Percentiles rank a stretch among this genome's conserved stretches.
Evolutionary conservation across 2,329 filamentous ascomycete species (phyloP).

Genomic region (Nothopassalora personata): DNA sequence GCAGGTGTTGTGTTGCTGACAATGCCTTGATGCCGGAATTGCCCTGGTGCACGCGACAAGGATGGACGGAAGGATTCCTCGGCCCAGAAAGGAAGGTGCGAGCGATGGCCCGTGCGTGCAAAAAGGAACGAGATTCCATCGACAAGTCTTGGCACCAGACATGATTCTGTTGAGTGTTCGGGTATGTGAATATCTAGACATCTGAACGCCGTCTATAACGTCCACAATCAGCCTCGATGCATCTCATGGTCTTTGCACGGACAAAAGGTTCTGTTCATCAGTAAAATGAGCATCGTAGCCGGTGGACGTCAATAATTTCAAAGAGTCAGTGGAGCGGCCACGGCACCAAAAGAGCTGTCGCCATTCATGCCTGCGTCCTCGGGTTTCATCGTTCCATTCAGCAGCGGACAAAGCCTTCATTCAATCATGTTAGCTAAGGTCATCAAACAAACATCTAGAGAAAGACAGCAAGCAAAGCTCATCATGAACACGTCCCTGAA

Average conservation of each 20-base stretch:
- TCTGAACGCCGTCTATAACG: too few relatives aligned
- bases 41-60: not conserved
- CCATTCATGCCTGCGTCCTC: slow-evolving; percentile 32
- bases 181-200: too few relatives aligned
- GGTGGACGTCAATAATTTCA: slow-evolving; percentile 1
- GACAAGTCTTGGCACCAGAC: not conserved
- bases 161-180: not conserved
- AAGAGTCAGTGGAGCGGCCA: slow-evolving; percentile 29
- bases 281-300: too few relatives aligned
- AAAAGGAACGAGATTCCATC: not conserved
- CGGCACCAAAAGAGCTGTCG: slow-evolving; percentile 32
- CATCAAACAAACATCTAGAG: slow-evolving; percentile 18
- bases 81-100: not conserved
- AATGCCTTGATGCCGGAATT: not conserved
- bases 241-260: too few relatives aligned
- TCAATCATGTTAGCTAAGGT: slow-evolving; percentile 28
- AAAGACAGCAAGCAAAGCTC: not conserved
- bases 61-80: not conserved
- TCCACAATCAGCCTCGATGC: too few relatives aligned
- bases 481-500: not conserved
- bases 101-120: not conserved
- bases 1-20: not conserved
- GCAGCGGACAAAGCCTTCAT: slow-evolving; percentile 69
- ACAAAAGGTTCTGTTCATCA: too few relatives aligned
- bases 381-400: slow-evolving; percentile 63